Conservation (phyloP, 331 rosid species). For the Arachis monticola region DNA sequence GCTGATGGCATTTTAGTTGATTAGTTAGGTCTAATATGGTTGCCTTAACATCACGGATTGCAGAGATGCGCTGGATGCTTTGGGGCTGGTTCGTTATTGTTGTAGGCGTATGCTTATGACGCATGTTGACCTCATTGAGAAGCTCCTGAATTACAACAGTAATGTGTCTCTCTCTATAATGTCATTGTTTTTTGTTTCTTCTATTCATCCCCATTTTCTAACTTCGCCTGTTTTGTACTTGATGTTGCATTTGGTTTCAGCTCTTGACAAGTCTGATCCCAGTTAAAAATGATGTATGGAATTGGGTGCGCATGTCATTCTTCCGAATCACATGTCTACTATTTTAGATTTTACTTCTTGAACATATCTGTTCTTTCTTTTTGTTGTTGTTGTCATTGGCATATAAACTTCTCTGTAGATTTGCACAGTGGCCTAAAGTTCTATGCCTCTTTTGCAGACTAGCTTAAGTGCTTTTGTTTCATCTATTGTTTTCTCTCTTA, state of each 20-base stretch:
- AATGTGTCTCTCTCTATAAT: conserved; percentile 50
- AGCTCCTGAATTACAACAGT: conserved; percentile 75
- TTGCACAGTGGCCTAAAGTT: conserved; percentile 55
- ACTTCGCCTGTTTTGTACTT: not conserved
- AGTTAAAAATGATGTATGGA: conserved; percentile 47
- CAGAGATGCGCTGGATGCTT: no score
- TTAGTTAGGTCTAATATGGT: no score
- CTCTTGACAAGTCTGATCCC: conserved; percentile 38
- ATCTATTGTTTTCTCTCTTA: conserved; percentile 71
- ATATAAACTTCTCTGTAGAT: conserved; percentile 26
- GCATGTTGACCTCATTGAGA: no score
- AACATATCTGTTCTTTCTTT: no score
- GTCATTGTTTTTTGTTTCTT: not conserved
- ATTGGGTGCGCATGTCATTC: not conserved
- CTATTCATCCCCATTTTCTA: not conserved
- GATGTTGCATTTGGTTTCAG: conserved; percentile 50
- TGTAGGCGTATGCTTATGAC: no score
- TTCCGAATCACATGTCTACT: not conserved
- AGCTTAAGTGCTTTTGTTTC: conserved; percentile 64
- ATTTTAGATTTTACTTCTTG: not conserved
- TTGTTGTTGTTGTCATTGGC: no score
- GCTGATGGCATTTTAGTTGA: no score
- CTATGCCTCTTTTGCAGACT: conserved; percentile 50
- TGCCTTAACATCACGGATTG: no score
- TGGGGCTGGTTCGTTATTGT: no score